These are phyloP conservation scores for Populus hybrid DNA, from an alignment of 441 rosid species.

Conservation along the genomic window DNA sequence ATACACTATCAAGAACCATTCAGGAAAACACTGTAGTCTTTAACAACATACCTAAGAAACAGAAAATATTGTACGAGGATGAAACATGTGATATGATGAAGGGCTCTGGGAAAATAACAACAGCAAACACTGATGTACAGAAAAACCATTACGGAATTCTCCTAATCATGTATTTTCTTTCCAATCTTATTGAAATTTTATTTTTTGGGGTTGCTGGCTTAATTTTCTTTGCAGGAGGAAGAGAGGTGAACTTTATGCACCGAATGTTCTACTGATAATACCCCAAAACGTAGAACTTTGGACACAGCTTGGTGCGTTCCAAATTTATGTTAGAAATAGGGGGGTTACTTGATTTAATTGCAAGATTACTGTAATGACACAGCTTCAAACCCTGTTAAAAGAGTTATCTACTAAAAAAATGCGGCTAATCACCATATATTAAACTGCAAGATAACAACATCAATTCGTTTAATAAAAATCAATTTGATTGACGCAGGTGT, in stretches of 20 bases:
- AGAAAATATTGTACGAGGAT: not conserved
- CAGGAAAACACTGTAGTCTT: not conserved
- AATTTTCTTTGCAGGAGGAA: too few relatives aligned
- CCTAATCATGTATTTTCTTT: not conserved
- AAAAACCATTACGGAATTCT: not conserved
- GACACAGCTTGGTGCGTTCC: not conserved
- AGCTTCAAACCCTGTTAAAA: not conserved
- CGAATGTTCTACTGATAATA: too few relatives aligned
- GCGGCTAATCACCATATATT: not conserved
- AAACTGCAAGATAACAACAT: too few relatives aligned
- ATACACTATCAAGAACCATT: not conserved
- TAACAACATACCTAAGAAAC: conserved; percentile 45
- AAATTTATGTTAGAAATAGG: not conserved
- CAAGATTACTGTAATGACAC: not conserved
- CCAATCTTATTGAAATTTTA: too few relatives aligned
- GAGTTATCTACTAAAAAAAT: not conserved
- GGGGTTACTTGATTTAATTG: not conserved
- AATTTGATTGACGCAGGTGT: too few relatives aligned
- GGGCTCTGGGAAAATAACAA: not conserved
- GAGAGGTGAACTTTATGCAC: too few relatives aligned
- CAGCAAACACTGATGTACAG: too few relatives aligned
- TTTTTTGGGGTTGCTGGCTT: too few relatives aligned
- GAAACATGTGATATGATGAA: not conserved
- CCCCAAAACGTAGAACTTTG: not conserved
- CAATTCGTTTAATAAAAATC: too few relatives aligned